These are phyloP conservation scores for Phytophthora macrochlamydospora DNA, from an alignment of 352 stramenopile species.

Conservation along the genomic window DNA sequence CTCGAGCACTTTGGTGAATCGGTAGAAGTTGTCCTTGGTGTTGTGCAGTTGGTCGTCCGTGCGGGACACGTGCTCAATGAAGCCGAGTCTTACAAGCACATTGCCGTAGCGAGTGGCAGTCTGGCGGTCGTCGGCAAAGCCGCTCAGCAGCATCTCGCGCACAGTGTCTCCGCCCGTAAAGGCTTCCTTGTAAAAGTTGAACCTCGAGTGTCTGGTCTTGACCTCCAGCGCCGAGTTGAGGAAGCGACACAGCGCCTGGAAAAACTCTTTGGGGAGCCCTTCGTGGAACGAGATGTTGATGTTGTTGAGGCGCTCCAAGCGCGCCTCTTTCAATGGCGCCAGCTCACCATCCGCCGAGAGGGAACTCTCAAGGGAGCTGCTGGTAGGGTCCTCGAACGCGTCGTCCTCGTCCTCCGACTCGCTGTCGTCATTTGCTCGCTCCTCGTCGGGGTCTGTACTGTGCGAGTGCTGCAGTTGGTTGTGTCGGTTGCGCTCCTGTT, in stretches of 20 bases:
- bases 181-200: slow-evolving; percentile 89
- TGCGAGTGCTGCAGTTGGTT: slow-evolving; percentile 6
- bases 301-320: slow-evolving; percentile 73
- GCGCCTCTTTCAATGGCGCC: slow-evolving; percentile 68
- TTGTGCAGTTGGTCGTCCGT: slow-evolving; percentile 83
- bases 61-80: slow-evolving; percentile 84
- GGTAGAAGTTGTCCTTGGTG: slow-evolving; percentile 86
- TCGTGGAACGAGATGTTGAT: slow-evolving; percentile 85
- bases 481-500: slow-evolving; percentile 25
- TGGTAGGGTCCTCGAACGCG: slow-evolving; percentile 37
- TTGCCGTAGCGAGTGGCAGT: slow-evolving; percentile 73
- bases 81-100: slow-evolving; percentile 79
- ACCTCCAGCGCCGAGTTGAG: slow-evolving; percentile 76
- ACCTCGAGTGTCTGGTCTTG: slow-evolving; percentile 83
- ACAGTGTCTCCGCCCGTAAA: slow-evolving; percentile 82
- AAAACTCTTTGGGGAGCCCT: slow-evolving; percentile 82
- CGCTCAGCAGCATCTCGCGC: slow-evolving; percentile 71
- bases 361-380: slow-evolving; percentile 39
- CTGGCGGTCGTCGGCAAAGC: slow-evolving; percentile 82
- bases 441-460: slow-evolving; percentile 23
- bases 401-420: slow-evolving; percentile 32
- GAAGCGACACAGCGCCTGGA: slow-evolving; percentile 72
- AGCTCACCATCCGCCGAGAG: slow-evolving; percentile 58
- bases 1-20: slow-evolving; percentile 76
- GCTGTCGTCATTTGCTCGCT: slow-evolving; percentile 17